Base-by-base conservation (phyloP, 169 alveolate genomes). In the Theileria orientalis region DNA sequence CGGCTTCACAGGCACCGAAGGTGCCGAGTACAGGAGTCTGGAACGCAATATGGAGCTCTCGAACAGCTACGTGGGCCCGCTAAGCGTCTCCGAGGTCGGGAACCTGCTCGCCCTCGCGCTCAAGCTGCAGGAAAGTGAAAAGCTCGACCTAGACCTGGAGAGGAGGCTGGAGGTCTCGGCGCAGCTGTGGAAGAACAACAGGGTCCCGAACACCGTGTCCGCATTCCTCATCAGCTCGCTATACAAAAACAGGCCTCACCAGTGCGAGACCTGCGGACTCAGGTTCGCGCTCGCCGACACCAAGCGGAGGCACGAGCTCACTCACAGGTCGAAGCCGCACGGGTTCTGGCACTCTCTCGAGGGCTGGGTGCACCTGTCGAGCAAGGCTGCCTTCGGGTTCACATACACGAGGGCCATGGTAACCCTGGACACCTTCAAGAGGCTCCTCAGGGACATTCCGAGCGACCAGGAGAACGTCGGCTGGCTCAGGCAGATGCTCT, bases 21-120 rank as follows among this genome's bases (percentile, higher is more conserved):
- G 62, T 8, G 1, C 8, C 7, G n/a, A 51, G 40, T 77, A 67
- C n/a, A 59, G 54, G 33, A 44, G 61, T 16, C 40, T 77, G 8
- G 78, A 63, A 25, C 40, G 40, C 9, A 82, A 73, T 21, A 14
- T 73, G 27, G 57, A 64, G 25, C 64, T 42, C 9, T 5, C 29
- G 25, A 82, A 71, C 14, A 41, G 60, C 0, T 42, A n/a, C n/a
- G 70, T 77, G 30, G 86, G 86, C 19, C 86, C 86, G 19, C 71
- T 77, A 66, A 77, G 61, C 47, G 80, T 59, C 42, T 51, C 68
- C 40, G 86, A 77, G 59, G 82, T 77, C 11, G 79, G 80, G 8
- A 56, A 69, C 21, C 52, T 77, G 63, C 52, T 77, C 23, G n/a
- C 73, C 16, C 62, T 77, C 42, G 86, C 86, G 23, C 82, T 64